Base-by-base conservation (phyloP, 2,329 filamentous ascomycete species). In the Talaromyces sp. region DNA sequence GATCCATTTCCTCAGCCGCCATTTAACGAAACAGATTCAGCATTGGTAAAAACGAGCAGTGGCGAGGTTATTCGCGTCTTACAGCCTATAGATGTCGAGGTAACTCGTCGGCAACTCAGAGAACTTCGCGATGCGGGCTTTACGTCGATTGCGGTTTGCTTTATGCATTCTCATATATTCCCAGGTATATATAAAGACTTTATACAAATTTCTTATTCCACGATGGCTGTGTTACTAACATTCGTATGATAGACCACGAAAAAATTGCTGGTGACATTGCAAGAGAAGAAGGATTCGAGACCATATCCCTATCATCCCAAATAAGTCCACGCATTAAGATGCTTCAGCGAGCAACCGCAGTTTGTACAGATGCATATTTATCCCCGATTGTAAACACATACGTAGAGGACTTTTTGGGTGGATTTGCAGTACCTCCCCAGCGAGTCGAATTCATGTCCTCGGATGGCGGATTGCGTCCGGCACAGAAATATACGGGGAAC, bases 151-250 rank as follows among this genome's bases (percentile, higher is more conserved):
- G 90, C 91, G 3, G 89, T 96, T 2, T 93, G 90, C 65, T 77
- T 96, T 59, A 91, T 96, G 86, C 91, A 96, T 70, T 89, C 89
- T 2, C 96, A 96, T 71, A 93, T 90, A 0, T 96, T 89, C 68
- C 90, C 90, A 0, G 58, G 58, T 60, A 57, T 26, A n/a, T 53
- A 11, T 49, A 24, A n/a, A 17, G n/a, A n/a, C n/a, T n/a, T n/a
- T n/a, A n/a, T n/a, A n/a, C n/a, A n/a, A n/a, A n/a, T n/a, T 11
- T 4, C 21, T 17, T 52, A 53, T 41, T 31, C 8, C 4, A 31
- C 29, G 5, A 31, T 31, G 29, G 6, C 29, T 1, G 29, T 31
- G 1, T 31, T 9, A 31, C 29, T 31, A 31, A 31, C 4, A 31
- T 9, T 31, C 29, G 8, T 7, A 31, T 10, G 6, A 31, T 31